Conservation (phyloP, 2,329 filamentous ascomycete species). For the Akanthomyces lecanii region DNA sequence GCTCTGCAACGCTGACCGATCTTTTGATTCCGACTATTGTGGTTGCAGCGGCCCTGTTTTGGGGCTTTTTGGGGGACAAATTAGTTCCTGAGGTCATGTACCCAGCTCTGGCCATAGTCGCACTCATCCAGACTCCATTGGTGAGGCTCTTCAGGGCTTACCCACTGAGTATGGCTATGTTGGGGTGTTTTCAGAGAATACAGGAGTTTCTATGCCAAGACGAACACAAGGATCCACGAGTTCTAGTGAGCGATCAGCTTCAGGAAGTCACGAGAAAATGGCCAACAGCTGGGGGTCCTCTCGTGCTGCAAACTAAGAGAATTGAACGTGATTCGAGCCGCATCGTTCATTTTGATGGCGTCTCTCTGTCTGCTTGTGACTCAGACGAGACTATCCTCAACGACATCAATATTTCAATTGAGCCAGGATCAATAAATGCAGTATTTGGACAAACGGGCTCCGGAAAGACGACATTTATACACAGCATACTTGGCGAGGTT, state of each 20-base stretch:
- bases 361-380: too few species aligned
- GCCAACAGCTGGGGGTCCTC: too few species aligned
- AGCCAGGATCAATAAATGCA: neutral
- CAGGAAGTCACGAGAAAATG: neutral
- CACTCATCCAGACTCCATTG: neutral
- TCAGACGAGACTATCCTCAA: neutral
- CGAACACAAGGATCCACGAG: neutral
- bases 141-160: neutral
- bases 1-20: neutral
- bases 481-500: neutral
- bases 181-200: constrained; percentile 4
- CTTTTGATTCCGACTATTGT: neutral
- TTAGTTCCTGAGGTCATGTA: neutral
- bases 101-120: neutral
- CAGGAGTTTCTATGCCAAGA: neutral
- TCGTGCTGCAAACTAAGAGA: neutral
- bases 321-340: neutral
- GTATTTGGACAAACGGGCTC: neutral
- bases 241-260: neutral
- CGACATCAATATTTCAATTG: neutral
- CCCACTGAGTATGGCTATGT: neutral
- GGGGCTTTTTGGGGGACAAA: neutral
- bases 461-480: neutral
- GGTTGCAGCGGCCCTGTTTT: neutral
- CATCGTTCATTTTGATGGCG: neutral